Conservation (phyloP, 2,329 filamentous ascomycete genomes). For the Colletotrichum gloeosporioides region DNA sequence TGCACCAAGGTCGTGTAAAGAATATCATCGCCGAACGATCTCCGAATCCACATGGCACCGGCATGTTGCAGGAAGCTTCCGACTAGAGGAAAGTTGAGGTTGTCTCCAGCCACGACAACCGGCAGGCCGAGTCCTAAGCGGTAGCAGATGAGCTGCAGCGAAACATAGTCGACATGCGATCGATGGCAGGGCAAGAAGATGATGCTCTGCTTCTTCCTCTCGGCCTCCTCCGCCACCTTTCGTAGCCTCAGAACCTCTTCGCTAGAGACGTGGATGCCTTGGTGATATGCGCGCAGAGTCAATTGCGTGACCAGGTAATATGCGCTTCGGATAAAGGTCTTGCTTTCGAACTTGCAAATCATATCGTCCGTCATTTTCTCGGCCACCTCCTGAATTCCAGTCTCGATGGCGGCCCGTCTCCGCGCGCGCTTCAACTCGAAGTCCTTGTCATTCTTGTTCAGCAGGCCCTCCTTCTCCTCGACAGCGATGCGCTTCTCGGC, state of each 20-base stretch:
- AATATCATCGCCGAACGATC: constrained; percentile 90
- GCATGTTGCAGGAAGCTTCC: constrained; percentile 92
- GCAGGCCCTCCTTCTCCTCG: constrained; percentile 77
- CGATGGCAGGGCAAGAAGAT: constrained; percentile 95
- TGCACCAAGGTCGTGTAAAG: constrained; percentile 94
- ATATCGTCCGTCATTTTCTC: constrained; percentile 90
- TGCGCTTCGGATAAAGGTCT: constrained; percentile 86
- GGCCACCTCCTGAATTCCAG: constrained; percentile 78
- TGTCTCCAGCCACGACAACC: constrained; percentile 93
- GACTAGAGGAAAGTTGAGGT: constrained; percentile 91
- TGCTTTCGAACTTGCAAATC: constrained; percentile 99
- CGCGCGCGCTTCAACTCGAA: constrained; percentile 58
- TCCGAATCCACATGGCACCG: constrained; percentile 95
- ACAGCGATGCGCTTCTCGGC: constrained; percentile 76
- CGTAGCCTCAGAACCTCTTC: constrained; percentile 88
- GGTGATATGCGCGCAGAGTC: constrained; percentile 90
- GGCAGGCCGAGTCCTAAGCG: constrained; percentile 87
- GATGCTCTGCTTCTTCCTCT: constrained; percentile 89
- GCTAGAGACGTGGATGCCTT: constrained; percentile 95
- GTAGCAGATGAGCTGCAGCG: constrained; percentile 94
- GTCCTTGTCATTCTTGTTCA: constrained; percentile 62
- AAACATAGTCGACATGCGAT: constrained; percentile 96
- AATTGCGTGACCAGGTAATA: constrained; percentile 91
- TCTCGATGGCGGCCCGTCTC: constrained; percentile 70
- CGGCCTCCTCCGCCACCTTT: constrained; percentile 81